Evolutionary conservation across 2,329 filamentous ascomycete species (phyloP).

Genomic region (Epicoccum sorghinum): DNA sequence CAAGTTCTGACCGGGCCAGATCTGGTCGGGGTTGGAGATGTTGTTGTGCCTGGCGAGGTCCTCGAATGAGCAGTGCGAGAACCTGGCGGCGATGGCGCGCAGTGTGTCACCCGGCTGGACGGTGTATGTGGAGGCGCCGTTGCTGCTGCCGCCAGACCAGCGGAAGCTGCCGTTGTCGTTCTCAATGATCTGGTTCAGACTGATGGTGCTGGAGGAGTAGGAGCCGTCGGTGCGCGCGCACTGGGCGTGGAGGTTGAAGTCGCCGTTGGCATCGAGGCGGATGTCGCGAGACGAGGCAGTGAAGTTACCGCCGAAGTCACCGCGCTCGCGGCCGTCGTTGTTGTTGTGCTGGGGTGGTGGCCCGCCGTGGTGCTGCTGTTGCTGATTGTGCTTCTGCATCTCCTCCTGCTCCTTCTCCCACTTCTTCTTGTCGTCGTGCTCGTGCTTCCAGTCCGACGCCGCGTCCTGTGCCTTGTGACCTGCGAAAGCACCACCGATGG

Average conservation of each 20-base stretch:
- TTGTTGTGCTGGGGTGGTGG: conserved; percentile 1
- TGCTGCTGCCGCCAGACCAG: conserved; percentile 28
- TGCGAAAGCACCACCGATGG: conserved; percentile 32
- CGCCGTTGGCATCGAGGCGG: conserved; percentile 34
- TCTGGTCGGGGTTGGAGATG: conserved; percentile 34
- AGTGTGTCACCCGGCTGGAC: conserved; percentile 38
- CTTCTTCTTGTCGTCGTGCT: conserved; percentile 37
- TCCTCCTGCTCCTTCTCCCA: conserved; percentile 29
- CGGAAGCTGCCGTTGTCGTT: conserved; percentile 35
- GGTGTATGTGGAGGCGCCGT: conserved; percentile 23
- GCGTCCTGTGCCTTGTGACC: conserved; percentile 34
- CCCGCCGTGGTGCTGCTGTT: conserved; percentile 4
- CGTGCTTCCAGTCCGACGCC: conserved; percentile 31
- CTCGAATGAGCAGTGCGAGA: conserved; percentile 33
- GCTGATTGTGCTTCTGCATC: conserved; percentile 23
- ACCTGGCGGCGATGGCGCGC: conserved; percentile 32
- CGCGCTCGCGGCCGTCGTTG: conserved; percentile 18
- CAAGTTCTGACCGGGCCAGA: conserved; percentile 36
- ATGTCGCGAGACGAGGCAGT: conserved; percentile 31
- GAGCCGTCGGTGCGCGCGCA: conserved; percentile 33
- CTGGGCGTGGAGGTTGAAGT: conserved; percentile 35
- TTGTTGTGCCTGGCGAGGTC: conserved; percentile 34
- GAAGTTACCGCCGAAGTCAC: conserved; percentile 35
- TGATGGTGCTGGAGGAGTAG: conserved; percentile 29
- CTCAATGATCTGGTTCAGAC: conserved; percentile 29